These are phyloP conservation scores for Rhizomucor miehei DNA, from an alignment of 371 early-diverging fungal genomes.

Conservation along the genomic window DNA sequence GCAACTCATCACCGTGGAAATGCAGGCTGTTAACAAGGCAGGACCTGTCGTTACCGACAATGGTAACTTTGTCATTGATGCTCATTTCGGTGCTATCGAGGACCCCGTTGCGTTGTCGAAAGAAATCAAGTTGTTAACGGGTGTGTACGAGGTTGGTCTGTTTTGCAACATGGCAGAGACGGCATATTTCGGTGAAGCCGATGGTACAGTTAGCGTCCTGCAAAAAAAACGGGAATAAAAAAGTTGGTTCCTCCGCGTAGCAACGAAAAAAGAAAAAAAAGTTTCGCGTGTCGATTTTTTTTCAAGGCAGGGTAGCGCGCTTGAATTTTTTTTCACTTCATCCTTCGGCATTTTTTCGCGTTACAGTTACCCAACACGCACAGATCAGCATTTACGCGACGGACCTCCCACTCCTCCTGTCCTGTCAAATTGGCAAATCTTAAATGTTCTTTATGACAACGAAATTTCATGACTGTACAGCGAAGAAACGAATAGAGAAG, in stretches of 20 bases:
- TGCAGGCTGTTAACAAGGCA: constrained; percentile 63
- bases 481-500: background rate
- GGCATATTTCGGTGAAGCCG: constrained; percentile 81
- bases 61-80: constrained; percentile 93
- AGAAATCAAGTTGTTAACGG: constrained; percentile 71
- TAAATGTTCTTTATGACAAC: background rate
- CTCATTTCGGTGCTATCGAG: constrained; percentile 71
- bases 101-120: constrained; percentile 54
- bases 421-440: too few relatives aligned
- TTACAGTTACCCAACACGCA: too few relatives aligned
- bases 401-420: too few relatives aligned
- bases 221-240: constrained; percentile 2
- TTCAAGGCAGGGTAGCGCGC: background rate
- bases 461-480: constrained; percentile 14
- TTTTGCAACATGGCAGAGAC: constrained; percentile 81
- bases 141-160: constrained; percentile 90
- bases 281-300: background rate
- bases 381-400: too few relatives aligned
- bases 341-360: too few relatives aligned
- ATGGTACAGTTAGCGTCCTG: constrained; percentile 54
- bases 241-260: too few relatives aligned
- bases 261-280: background rate
- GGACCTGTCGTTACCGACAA: constrained; percentile 95
- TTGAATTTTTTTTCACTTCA: background rate
- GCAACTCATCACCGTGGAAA: background rate